Percentiles rank a stretch among this genome's conserved stretches.
These are phyloP conservation scores for Saccharomyces hybrid DNA, from an alignment of 1,139 yeast species.

Conservation along the genomic window DNA sequence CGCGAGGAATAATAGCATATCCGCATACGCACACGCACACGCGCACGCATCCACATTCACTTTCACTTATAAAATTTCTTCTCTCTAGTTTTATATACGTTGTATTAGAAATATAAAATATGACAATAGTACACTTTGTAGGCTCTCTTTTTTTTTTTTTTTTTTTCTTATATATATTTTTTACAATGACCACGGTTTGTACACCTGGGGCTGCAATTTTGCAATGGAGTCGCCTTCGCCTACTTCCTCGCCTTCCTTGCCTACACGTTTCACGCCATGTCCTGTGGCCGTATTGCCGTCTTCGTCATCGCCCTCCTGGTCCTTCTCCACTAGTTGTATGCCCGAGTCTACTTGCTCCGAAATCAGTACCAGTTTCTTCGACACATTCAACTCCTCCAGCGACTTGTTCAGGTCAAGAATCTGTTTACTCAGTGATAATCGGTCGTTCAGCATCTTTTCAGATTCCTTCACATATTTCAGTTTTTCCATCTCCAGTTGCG, in stretches of 20 bases:
- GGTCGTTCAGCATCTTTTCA: conserved; percentile 25
- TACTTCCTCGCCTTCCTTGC: neutral
- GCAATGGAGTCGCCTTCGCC: conserved; percentile 20
- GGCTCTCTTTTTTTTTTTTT: neutral
- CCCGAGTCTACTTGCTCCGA: conserved; percentile 29
- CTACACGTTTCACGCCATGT: conserved; percentile 11
- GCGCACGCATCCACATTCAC: neutral
- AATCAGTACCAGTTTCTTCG: conserved; percentile 24
- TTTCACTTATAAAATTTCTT: neutral
- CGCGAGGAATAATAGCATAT: neutral
- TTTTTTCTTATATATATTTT: conserved; percentile 2
- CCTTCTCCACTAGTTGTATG: conserved; percentile 24
- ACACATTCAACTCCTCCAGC: conserved; percentile 21
- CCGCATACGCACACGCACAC: neutral
- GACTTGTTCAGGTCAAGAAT: conserved; percentile 26
- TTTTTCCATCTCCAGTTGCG: conserved; percentile 22
- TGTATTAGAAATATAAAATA: neutral
- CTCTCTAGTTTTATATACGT: neutral
- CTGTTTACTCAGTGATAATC: conserved; percentile 27
- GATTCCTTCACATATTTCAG: conserved; percentile 23
- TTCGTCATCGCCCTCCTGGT: conserved; percentile 16
- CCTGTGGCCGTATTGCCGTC: conserved; percentile 19
- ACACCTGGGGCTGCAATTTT: conserved; percentile 25
- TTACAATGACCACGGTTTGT: conserved; percentile 29
- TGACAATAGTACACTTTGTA: neutral